These are phyloP conservation scores for Dipodascus geniculatus DNA, from an alignment of 805 yeast species.

Conservation along the genomic window DNA sequence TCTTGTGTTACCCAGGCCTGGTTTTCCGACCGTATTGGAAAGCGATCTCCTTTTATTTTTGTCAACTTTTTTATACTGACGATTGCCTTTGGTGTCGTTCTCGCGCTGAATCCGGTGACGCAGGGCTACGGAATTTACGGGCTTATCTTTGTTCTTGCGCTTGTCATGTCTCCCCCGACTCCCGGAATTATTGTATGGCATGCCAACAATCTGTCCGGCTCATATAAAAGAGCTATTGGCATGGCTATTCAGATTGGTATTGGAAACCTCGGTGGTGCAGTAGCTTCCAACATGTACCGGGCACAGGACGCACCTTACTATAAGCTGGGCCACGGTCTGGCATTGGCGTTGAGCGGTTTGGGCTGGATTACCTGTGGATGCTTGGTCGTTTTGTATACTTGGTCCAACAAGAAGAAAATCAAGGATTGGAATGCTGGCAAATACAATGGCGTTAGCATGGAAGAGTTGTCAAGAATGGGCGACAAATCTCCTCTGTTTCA, in stretches of 20 bases:
- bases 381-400: background rate
- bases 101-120: conserved; percentile 29
- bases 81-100: conserved; percentile 29
- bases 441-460: background rate
- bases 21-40: conserved; percentile 30
- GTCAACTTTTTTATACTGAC: conserved; percentile 47
- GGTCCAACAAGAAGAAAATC: background rate
- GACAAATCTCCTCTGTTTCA: background rate
- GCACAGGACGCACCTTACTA: conserved; percentile 27
- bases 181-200: conserved; percentile 35
- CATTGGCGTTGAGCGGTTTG: conserved; percentile 5
- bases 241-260: conserved; percentile 33
- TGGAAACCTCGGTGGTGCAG: conserved; percentile 36
- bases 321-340: conserved; percentile 26
- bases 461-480: background rate
- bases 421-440: background rate
- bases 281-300: conserved; percentile 32
- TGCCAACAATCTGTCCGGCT: conserved; percentile 32
- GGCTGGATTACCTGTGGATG: background rate
- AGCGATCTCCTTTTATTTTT: conserved; percentile 34
- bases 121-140: conserved; percentile 19
- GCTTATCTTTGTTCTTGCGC: conserved; percentile 8
- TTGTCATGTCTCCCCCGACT: conserved; percentile 26
- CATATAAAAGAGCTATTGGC: conserved; percentile 32
- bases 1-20: conserved; percentile 31